Evolutionary conservation across 257 asterid genomes (phyloP), one percentile per base, ranked within the genome.

Genomic region (Scutellaria galericulata): DNA sequence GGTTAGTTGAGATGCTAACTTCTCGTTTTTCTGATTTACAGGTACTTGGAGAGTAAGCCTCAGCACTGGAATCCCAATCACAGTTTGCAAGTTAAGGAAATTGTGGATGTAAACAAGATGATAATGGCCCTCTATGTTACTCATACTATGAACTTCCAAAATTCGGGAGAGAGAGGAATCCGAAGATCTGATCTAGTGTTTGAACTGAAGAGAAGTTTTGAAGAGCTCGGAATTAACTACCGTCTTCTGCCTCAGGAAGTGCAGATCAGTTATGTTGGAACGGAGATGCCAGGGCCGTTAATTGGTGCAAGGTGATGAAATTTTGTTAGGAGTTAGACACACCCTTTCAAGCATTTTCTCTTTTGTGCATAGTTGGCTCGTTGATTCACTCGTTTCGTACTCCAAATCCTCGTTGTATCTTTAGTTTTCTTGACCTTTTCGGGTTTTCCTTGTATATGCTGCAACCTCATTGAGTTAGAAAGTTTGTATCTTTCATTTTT

Each of bases 31-130:
- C 37, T 31, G 37, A 4, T 31, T 48, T 13, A 9, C 86, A 90
- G 97, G 58, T 85, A 86, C 78, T 77, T 90, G 88, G 96, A 88
- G 81, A 84, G 96, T 79, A 87, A 81, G 78, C 89, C 97, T 60
- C 84, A 82, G 35, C 77, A 78, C 3, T 88, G 97, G 97, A 81
- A 77, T 55, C 87, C 97, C 0, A 71, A 37, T 13, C 88, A 88
- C 79, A 82, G 86, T 18, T 75, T 90, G 68, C 88, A 37, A 45
- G 71, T 90, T 44, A 85, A 58, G 61, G 96, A 85, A 31, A 90
- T 88, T 0, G 89, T 87, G 44, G 89, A 88, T 24, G 86, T 90
- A 75, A 79, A 90, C 93, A 88, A 81, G 81, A 70, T 90, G 80
- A 70, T 77, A 9, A 79, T 90, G 87, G 82, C 68, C 0, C 83